Evolutionary conservation across 2,329 filamentous ascomycete genomes (phyloP).

Genomic region (Clarireedia monteithiana): DNA sequence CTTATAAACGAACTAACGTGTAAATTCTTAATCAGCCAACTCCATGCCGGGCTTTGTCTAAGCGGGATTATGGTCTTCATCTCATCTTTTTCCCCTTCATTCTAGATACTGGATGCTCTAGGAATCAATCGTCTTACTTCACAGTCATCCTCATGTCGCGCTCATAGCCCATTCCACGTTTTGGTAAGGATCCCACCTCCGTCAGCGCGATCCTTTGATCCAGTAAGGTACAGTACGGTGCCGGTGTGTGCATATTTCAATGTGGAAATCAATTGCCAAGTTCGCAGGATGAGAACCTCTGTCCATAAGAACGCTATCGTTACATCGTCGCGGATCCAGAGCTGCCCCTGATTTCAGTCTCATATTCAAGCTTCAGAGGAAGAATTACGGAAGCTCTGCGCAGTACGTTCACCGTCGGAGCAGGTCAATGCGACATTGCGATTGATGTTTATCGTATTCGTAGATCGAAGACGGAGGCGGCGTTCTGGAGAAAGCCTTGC

Average conservation of each 20-base stretch:
- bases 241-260: not conserved
- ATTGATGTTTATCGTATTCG: not conserved
- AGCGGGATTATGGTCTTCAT: not conserved
- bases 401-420: not conserved
- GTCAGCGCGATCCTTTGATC: slow-evolving; percentile 2
- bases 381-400: not conserved
- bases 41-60: too few species aligned
- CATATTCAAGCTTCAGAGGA: not conserved
- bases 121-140: slow-evolving; percentile 4
- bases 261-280: slow-evolving; percentile 6
- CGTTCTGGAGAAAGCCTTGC: not conserved
- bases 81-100: not conserved
- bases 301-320: not conserved
- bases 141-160: not conserved
- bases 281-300: not conserved
- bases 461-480: not conserved
- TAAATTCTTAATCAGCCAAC: too few species aligned
- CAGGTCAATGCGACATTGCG: not conserved
- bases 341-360: not conserved
- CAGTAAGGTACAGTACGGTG: not conserved
- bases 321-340: slow-evolving; percentile 2
- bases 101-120: not conserved
- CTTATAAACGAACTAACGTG: too few species aligned
- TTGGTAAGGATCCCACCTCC: slow-evolving; percentile 5
- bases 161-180: slow-evolving; percentile 3